Base-by-base conservation (phyloP, 2,329 filamentous ascomycete genomes). In the Talaromyces sp. region DNA sequence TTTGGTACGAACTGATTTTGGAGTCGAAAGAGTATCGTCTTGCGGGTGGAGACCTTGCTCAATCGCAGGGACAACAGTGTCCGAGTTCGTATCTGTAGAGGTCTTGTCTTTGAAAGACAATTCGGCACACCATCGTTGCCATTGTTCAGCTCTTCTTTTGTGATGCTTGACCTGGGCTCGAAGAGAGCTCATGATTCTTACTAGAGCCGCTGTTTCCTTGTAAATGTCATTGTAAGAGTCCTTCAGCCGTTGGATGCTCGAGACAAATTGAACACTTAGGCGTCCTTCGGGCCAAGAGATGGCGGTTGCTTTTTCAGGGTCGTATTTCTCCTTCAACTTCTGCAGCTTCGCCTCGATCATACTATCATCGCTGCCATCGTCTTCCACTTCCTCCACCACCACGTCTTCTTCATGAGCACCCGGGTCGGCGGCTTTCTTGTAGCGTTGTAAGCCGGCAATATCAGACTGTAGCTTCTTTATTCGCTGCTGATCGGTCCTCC, bases 191-290 rank as follows among this genome's bases (percentile, higher is more conserved):
- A 71, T 74, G 2, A 72, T 72, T 22, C 69, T 61, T 6, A 71
- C 43, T 22, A 79, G 67, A 10, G 67, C 74, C 45, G 69, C 64
- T 13, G 74, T 56, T 60, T 76, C 73, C 9, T 62, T 58, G 54
- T 79, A 79, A 17, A 79, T 69, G 10, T 72, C 68, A 2, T 67
- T 63, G 68, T 80, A 80, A 67, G 72, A 72, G 5, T 66, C 37
- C n/a, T 69, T 43, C 27, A 49, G 5, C 22, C 9, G 43, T 11
- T 59, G 19, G 37, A 59, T 43, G 19, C 39, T 41, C 15, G 37
- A 25, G 22, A 43, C 2, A 22, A 45, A 33, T 33, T 6, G 37
- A 15, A 11, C 22, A 25, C 3, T 7, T 0, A 56, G 31, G 37
- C 10, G 37, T 13, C 15, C n/a, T 10, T n/a, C 35, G 6, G 35